These are phyloP conservation scores for Thielaviopsis ethacetica DNA, from an alignment of 2,329 filamentous ascomycete species.

Conservation along the genomic window DNA sequence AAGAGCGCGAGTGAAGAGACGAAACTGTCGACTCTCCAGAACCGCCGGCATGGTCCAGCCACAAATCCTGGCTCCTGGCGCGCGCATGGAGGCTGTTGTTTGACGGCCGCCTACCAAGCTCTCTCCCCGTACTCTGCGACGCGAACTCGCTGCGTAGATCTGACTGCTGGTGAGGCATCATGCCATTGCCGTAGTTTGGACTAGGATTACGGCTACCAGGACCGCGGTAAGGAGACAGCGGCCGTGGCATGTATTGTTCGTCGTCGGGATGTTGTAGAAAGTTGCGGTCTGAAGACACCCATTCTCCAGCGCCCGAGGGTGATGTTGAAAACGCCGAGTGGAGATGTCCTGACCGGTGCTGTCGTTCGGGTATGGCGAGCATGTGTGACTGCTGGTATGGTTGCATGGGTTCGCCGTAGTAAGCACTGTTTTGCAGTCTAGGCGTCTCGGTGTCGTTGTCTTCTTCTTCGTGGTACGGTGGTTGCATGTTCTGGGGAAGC, in stretches of 20 bases:
- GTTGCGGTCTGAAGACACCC: slow-evolving; percentile 4
- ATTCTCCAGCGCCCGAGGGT: slow-evolving; percentile 19
- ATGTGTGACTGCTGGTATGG: background rate
- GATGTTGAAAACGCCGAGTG: slow-evolving; percentile 12
- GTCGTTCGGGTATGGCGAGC: slow-evolving; percentile 6
- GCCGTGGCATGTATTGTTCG: slow-evolving; percentile 49
- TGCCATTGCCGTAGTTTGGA: slow-evolving; percentile 17
- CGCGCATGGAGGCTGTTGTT: slow-evolving; percentile 25
- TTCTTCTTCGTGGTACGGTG: slow-evolving; percentile 22
- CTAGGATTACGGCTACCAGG: slow-evolving; percentile 20
- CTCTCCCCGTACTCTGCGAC: background rate
- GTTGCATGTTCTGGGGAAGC: slow-evolving; percentile 23
- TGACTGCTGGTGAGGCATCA: slow-evolving; percentile 14
- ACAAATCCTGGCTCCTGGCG: slow-evolving; percentile 62
- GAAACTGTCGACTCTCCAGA: slow-evolving; percentile 66
- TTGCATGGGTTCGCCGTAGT: background rate
- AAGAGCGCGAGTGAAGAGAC: slow-evolving; percentile 66
- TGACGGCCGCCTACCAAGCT: slow-evolving; percentile 4
- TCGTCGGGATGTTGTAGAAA: slow-evolving; percentile 35
- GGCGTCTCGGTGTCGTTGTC: slow-evolving; percentile 21
- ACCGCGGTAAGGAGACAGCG: slow-evolving; percentile 47
- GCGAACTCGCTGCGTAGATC: background rate
- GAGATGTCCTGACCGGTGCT: slow-evolving; percentile 3
- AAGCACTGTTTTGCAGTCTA: background rate
- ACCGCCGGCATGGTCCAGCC: slow-evolving; percentile 76